These are phyloP conservation scores for Thuja plicata DNA, from an alignment of 83 land plant genomes.

Conservation along the genomic window DNA sequence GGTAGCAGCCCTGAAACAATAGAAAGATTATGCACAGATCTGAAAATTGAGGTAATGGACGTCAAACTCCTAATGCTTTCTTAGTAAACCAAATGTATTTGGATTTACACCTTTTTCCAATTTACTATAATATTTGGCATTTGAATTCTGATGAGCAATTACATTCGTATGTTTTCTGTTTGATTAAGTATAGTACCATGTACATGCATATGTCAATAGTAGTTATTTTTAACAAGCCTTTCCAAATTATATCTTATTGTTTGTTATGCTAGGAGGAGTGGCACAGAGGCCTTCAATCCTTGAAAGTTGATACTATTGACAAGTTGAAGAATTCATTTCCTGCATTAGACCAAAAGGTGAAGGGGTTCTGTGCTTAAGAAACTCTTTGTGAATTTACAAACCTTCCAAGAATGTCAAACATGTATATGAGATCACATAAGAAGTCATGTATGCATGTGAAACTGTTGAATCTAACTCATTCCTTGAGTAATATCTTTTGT, in stretches of 20 bases:
- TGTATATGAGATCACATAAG: neutral
- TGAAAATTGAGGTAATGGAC: constrained; percentile 65
- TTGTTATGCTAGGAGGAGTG: neutral
- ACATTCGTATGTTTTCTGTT: neutral
- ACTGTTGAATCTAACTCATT: neutral
- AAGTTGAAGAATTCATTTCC: no score
- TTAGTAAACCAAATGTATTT: constrained; percentile 34
- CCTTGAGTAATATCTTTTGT: neutral
- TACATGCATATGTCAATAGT: neutral
- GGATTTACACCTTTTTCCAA: neutral
- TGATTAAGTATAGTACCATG: neutral
- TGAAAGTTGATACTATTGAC: no score
- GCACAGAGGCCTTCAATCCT: neutral
- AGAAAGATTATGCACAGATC: constrained; percentile 59
- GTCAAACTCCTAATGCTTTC: constrained; percentile 73
- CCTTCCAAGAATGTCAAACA: neutral
- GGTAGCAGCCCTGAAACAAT: constrained; percentile 74
- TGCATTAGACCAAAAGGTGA: no score
- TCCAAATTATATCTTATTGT: neutral
- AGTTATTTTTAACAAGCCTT: neutral
- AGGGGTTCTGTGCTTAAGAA: neutral
- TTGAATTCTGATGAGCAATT: neutral
- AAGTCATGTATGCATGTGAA: neutral
- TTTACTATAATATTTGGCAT: neutral
- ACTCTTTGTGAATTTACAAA: neutral